These are phyloP conservation scores for Geosiphon pyriformis DNA, from an alignment of 192 early-diverging fungal genomes.

Conservation along the genomic window DNA sequence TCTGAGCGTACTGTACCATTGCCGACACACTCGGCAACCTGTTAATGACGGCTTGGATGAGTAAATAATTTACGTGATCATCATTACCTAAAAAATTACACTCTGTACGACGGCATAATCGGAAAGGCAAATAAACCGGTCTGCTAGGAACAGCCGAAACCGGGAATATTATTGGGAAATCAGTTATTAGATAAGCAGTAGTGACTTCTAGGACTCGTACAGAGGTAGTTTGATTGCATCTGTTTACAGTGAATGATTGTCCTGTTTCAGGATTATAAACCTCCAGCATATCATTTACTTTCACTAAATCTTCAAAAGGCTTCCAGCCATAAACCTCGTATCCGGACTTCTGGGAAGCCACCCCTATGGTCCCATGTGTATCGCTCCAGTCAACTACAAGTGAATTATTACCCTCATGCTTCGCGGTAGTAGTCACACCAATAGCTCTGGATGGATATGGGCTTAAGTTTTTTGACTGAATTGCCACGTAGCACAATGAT, in stretches of 20 bases:
- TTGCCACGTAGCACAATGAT: conserved; percentile 39
- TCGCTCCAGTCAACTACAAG: conserved; percentile 12
- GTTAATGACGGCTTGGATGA: background rate
- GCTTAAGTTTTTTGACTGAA: conserved; percentile 19
- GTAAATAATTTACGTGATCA: conserved; percentile 19
- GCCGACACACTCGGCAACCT: conserved; percentile 11
- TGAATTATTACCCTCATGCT: conserved; percentile 13
- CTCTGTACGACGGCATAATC: conserved; percentile 15
- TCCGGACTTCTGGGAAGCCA: background rate
- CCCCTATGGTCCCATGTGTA: conserved; percentile 8
- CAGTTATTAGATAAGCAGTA: conserved; percentile 10
- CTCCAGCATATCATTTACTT: conserved; percentile 18
- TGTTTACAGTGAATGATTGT: conserved; percentile 13
- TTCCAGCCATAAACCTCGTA: conserved; percentile 23
- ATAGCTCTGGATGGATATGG: conserved; percentile 34
- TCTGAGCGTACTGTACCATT: conserved; percentile 24
- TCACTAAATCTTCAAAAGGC: conserved; percentile 11
- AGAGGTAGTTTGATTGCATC: conserved; percentile 4
- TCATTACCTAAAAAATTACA: conserved; percentile 15
- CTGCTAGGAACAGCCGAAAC: conserved; percentile 4
- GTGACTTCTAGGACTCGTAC: conserved; percentile 24
- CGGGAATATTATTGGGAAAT: conserved; percentile 14
- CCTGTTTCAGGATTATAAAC: conserved; percentile 17
- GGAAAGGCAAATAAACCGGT: conserved; percentile 22
- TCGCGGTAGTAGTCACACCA: conserved; percentile 16